Conservation (phyloP, 169 alveolate genomes). For the Eimeria mitis region DNA sequence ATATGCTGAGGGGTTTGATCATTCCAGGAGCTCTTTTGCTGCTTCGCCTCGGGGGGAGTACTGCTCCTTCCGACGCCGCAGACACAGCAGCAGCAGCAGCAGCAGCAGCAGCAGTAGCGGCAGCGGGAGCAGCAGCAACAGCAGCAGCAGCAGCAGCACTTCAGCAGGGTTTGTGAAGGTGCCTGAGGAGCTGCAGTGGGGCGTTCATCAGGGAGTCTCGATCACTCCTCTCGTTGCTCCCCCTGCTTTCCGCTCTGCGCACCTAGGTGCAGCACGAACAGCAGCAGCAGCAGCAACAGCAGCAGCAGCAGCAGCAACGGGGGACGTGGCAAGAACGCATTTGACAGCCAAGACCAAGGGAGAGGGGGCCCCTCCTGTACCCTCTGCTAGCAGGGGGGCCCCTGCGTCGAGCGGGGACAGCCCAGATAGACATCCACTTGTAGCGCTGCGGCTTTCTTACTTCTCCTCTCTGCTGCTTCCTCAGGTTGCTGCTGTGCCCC, state of each 20-base stretch:
- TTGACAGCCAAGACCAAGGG: background rate
- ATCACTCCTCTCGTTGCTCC: constrained; percentile 39
- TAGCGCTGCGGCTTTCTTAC: background rate
- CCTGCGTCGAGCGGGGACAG: background rate
- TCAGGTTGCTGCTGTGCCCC: background rate
- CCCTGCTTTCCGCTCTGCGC: background rate
- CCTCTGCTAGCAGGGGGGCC: background rate
- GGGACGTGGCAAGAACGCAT: background rate
- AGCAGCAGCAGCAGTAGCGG: constrained; percentile 34
- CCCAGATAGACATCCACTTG: background rate
- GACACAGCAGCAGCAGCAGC: constrained; percentile 29
- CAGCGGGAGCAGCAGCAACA: constrained; percentile 58
- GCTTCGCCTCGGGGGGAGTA: background rate
- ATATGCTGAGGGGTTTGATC: background rate
- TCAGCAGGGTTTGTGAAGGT: background rate
- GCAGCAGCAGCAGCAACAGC: constrained; percentile 36
- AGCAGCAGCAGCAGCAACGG: constrained; percentile 27
- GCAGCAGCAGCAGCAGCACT: constrained; percentile 68
- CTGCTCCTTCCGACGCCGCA: constrained; percentile 6
- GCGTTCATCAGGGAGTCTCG: background rate
- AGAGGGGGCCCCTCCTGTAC: background rate
- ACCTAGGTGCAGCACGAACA: background rate
- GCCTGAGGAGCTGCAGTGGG: background rate
- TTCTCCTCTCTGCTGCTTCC: constrained; percentile 16
- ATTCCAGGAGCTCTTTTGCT: background rate